These are phyloP conservation scores for Dactylorhiza incarnata DNA, from an alignment of 106 monocot genomes.

Conservation along the genomic window DNA sequence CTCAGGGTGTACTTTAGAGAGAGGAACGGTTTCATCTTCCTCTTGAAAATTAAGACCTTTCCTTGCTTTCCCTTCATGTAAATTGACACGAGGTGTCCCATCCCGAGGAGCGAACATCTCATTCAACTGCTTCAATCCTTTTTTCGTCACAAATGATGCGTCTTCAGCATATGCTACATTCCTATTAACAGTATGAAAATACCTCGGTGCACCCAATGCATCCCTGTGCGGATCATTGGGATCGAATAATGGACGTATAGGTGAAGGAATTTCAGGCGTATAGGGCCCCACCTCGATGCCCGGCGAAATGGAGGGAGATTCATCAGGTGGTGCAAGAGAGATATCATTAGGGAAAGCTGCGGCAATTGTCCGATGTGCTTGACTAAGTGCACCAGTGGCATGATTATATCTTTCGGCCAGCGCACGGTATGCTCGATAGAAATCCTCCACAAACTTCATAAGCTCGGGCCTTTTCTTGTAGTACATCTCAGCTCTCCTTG, in stretches of 20 bases:
- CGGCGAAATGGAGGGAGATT: constrained; percentile 24
- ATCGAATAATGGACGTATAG: constrained; percentile 12
- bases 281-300: constrained; percentile 27
- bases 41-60: constrained; percentile 15
- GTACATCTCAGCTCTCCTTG: constrained; percentile 73
- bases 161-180: constrained; percentile 19
- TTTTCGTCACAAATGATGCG: constrained; percentile 9
- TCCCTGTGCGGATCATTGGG: constrained; percentile 30
- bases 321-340: constrained; percentile 37
- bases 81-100: constrained; percentile 13
- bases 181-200: constrained; percentile 16
- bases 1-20: neutral
- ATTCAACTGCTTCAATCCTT: constrained; percentile 41
- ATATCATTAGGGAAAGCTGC: constrained; percentile 65
- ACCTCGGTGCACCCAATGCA: constrained; percentile 13
- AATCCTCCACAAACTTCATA: constrained; percentile 58
- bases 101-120: constrained; percentile 30
- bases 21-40: constrained; percentile 1
- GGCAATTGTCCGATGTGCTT: constrained; percentile 61
- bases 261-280: constrained; percentile 41
- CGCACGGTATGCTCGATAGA: constrained; percentile 70
- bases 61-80: constrained; percentile 21
- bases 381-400: constrained; percentile 57
- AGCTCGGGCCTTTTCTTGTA: constrained; percentile 66
- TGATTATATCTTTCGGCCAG: constrained; percentile 73